A percentile compares a stretch with the other conserved stretches of the same genome.
Evolutionary conservation across 2,329 filamentous ascomycete genomes (phyloP).

Genomic region (Fusarium sp.): DNA sequence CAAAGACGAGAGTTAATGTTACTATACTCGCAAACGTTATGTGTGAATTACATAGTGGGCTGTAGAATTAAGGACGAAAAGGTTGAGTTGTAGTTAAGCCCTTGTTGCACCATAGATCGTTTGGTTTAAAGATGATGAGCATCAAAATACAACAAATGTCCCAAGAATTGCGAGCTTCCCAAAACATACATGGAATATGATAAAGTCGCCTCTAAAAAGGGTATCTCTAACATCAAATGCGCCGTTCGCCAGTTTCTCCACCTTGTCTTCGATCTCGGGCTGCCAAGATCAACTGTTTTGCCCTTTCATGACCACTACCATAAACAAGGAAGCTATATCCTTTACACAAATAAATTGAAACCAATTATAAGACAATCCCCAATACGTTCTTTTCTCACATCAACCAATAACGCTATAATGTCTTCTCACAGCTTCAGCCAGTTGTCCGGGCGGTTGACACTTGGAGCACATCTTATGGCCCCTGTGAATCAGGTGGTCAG

Average conservation of each 20-base stretch:
- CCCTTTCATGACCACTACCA: not conserved
- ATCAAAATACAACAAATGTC: not conserved
- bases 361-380: not conserved
- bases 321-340: not conserved
- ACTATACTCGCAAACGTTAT: not conserved
- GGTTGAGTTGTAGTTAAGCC: not conserved
- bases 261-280: not conserved
- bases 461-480: slow-evolving; percentile 35
- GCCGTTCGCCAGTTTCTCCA: not conserved
- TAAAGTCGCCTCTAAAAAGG: slow-evolving; percentile 10
- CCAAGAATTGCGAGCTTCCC: not conserved
- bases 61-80: no score
- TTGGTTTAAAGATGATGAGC: not conserved
- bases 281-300: not conserved
- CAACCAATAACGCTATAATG: slow-evolving; percentile 24
- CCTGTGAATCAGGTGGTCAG: slow-evolving; percentile 14
- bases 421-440: slow-evolving; percentile 34
- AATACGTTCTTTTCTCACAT: not conserved
- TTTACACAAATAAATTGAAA: not conserved
- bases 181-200: not conserved
- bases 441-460: slow-evolving; percentile 36
- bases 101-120: not conserved
- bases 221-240: not conserved
- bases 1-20: not conserved
- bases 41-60: not conserved